Evolutionary conservation across 139 green algal species (phyloP).

Genomic region (Tetradesmus obliquus): DNA sequence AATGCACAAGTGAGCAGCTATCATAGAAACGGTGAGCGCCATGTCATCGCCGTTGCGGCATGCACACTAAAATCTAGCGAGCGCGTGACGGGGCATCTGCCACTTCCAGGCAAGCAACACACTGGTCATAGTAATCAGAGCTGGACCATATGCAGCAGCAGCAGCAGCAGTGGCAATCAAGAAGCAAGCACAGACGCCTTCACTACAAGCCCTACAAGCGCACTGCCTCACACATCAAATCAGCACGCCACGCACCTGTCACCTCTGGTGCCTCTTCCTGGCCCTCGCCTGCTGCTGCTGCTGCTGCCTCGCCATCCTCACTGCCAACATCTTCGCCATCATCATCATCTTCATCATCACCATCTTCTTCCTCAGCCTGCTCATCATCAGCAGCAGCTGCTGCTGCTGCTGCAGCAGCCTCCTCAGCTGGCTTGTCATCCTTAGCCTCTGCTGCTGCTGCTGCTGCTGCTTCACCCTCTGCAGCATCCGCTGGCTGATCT

Average conservation of each 20-base stretch:
- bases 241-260: not conserved
- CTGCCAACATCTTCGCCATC: slow-evolving; percentile 24
- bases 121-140: no score
- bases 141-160: no score
- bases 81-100: no score
- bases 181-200: not conserved
- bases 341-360: slow-evolving; percentile 20
- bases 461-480: not conserved
- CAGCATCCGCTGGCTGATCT: slow-evolving; percentile 11
- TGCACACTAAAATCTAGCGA: no score
- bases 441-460: slow-evolving; percentile 21
- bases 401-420: slow-evolving; percentile 4
- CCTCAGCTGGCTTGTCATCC: slow-evolving; percentile 14
- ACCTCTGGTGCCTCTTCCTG: not conserved
- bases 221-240: not conserved
- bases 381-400: not conserved
- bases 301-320: not conserved
- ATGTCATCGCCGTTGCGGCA: slow-evolving; percentile 55
- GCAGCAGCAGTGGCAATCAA: no score
- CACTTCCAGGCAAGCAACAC: no score
- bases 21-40: slow-evolving; percentile 51
- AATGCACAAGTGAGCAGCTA: no score
- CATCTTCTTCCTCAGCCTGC: not conserved
- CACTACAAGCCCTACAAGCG: not conserved
- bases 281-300: slow-evolving; percentile 6